Evolutionary conservation across 306 rosid genomes (phyloP).

Genomic region (Prunus mume): DNA sequence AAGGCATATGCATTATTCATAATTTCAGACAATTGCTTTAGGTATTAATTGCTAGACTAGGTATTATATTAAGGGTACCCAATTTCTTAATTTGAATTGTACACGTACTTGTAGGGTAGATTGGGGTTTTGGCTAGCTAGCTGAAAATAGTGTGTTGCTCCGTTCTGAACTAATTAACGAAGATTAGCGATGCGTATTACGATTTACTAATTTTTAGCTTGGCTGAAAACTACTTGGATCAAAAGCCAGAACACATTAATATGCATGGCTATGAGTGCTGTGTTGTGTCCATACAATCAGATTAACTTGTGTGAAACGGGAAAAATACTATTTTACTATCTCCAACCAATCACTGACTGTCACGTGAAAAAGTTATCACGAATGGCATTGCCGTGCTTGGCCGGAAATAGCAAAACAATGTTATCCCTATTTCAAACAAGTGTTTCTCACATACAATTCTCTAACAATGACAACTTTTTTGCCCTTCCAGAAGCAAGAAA

Average conservation of each 20-base stretch:
- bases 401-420: too few species aligned
- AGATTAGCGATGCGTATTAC: neutral
- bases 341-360: too few species aligned
- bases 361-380: too few species aligned
- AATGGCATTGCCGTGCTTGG: too few species aligned
- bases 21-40: neutral
- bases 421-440: too few species aligned
- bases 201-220: neutral
- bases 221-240: neutral
- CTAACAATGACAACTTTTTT: neutral
- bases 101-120: neutral
- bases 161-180: neutral
- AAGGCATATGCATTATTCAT: neutral
- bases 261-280: neutral
- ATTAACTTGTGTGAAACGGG: too few species aligned
- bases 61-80: neutral
- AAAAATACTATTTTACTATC: rapidly evolving
- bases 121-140: neutral
- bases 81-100: neutral
- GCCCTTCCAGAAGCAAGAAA: neutral
- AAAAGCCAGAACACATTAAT: neutral
- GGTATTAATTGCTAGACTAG: neutral
- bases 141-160: too few species aligned
- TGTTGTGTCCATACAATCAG: too few species aligned
- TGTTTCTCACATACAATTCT: too few species aligned